Evolutionary conservation across 1,284 basidiomycete species (phyloP), one percentile per base, ranked within the genome.

Genomic region (Pseudozyma tsukubaensis): DNA sequence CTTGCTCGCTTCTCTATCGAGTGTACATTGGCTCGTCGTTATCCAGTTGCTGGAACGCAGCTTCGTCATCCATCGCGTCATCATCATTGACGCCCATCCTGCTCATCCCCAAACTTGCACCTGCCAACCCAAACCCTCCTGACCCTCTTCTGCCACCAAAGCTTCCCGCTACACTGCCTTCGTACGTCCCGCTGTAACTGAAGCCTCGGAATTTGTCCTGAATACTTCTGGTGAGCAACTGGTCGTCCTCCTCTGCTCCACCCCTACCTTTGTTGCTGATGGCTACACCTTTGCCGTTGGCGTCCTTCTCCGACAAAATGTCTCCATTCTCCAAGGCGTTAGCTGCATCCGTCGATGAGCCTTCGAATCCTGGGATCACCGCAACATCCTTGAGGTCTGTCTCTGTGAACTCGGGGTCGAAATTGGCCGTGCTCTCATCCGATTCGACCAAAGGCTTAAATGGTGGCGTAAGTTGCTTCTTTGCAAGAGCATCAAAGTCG

Each of bases 391-490:
- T 62, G 24, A 97, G 87, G 84, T 94, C 91, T 14, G 93, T 92
- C 40, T 89, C 89, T 8, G 97, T 99, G 86, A 99, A 99, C 86
- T 98, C 95, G 43, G 94, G 93, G 85, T 99, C 97, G 85, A 99
- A 99, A 88, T 98, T 98, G 77, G 92, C 91, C 35, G 94, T 94
- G 24, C 92, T 94, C 86, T 99, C 97, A 87, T 99, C 97, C 29
- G 94, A 97, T 85, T 98, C 96, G 75, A 99, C 95, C 66, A 92
- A 89, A 14, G 97, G 97, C 85, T 98, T 99, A 89, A 99, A 99
- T 1, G 95, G 95, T 2, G 97, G 97, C 0, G 94, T 94, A 51
- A 96, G 91, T 83, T 97, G 93, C 85, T 97, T 97, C 77, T 89
- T 89, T 47, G 91, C 89, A 34, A 99, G 89, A 39, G 78, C 77